Percentiles rank a stretch among this genome's conserved stretches.
These are phyloP conservation scores for Colletotrichum orchidophilum DNA, from an alignment of 2,329 filamentous ascomycete species.

Conservation along the genomic window DNA sequence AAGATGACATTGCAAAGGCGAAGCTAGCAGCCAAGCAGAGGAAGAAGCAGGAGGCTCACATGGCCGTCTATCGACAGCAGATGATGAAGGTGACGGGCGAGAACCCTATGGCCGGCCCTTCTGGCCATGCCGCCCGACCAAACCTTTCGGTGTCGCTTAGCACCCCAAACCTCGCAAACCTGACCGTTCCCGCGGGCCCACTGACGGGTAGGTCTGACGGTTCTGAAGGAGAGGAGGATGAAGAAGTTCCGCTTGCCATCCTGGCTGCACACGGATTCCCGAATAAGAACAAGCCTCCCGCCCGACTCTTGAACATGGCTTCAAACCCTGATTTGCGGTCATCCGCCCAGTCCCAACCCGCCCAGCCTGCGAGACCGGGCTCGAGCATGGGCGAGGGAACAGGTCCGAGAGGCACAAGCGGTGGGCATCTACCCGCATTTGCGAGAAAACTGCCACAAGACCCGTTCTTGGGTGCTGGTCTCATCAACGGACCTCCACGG, in stretches of 20 bases:
- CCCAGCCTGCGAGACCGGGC: conserved; percentile 60
- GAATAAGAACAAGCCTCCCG: conserved; percentile 78
- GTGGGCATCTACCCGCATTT: conserved; percentile 77
- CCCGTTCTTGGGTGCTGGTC: conserved; percentile 82
- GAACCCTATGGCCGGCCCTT: conserved; percentile 56
- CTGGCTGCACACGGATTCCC: conserved; percentile 91
- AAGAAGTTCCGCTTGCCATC: conserved; percentile 87
- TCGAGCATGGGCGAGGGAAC: conserved; percentile 65
- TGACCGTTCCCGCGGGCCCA: conserved; percentile 45
- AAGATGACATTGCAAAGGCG: conserved; percentile 81
- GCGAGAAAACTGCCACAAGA: conserved; percentile 84
- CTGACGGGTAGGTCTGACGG: conserved; percentile 54
- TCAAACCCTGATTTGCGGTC: conserved; percentile 79
- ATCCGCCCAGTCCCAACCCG: conserved; percentile 52
- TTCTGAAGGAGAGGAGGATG: conserved; percentile 82
- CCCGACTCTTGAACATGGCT: conserved; percentile 68
- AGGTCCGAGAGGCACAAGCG: conserved; percentile 43
- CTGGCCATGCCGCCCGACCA: conserved; percentile 65
- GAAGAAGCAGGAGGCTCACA: conserved; percentile 88
- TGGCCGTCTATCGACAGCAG: conserved; percentile 89
- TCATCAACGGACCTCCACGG: conserved; percentile 76
- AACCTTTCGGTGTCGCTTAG: conserved; percentile 67
- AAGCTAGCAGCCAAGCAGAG: conserved; percentile 79
- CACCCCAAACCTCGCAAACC: conserved; percentile 65
- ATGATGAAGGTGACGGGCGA: conserved; percentile 98